Evolutionary conservation across 768 basidiomycete species (phyloP).

Genomic region (Auricularia auricula-judae): DNA sequence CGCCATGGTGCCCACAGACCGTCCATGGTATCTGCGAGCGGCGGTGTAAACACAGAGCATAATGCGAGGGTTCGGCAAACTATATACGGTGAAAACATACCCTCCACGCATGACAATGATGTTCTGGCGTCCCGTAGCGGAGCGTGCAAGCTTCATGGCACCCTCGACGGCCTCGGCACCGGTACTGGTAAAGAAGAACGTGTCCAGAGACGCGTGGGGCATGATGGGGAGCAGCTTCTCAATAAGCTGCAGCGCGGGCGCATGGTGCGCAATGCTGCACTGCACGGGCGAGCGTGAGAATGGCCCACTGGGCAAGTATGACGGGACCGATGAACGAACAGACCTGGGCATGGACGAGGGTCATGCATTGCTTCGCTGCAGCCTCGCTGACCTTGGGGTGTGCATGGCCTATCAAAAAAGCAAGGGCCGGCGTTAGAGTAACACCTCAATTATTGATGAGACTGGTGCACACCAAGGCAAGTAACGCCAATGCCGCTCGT

Average conservation of each 20-base stretch:
- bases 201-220: conserved; percentile 84
- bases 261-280: conserved; percentile 85
- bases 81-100: neutral
- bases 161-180: conserved; percentile 91
- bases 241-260: conserved; percentile 79
- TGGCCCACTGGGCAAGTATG: neutral
- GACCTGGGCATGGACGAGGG: conserved; percentile 71
- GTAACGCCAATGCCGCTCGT: conserved; percentile 85
- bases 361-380: conserved; percentile 80
- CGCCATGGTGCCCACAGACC: conserved; percentile 89
- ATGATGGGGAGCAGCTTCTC: conserved; percentile 76
- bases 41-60: too few species aligned
- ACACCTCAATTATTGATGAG: too few species aligned
- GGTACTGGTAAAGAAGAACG: conserved; percentile 97
- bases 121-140: conserved; percentile 70
- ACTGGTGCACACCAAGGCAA: conserved; percentile 48
- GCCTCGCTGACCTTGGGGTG: conserved; percentile 80
- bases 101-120: conserved; percentile 84
- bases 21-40: conserved; percentile 74
- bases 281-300: conserved; percentile 19
- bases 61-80: neutral
- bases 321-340: conserved; percentile 3
- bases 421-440: neutral
- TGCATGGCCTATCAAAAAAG: conserved; percentile 52
- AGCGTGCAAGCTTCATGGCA: conserved; percentile 77